These are phyloP conservation scores for Heliamphora pulchella DNA, from an alignment of 179 eudicot genomes.

Conservation along the genomic window DNA sequence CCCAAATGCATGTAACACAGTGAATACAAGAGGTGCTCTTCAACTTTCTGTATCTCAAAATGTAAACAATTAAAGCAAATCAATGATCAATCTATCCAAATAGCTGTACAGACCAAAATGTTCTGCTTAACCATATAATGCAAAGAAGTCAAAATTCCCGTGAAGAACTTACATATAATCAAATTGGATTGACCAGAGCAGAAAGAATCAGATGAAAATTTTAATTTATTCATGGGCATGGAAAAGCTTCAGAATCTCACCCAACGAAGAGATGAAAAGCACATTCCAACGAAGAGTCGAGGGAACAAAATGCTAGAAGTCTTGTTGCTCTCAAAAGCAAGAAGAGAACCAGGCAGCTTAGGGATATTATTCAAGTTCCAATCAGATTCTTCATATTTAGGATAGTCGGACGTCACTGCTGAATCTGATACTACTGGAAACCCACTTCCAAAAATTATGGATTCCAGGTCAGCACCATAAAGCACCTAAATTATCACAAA, in stretches of 20 bases:
- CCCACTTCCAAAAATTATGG: constrained; percentile 29
- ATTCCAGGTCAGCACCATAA: constrained; percentile 37
- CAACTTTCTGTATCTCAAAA: constrained; percentile 40
- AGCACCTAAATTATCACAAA: constrained; percentile 45
- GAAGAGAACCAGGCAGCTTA: constrained; percentile 71
- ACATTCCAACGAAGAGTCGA: constrained; percentile 73
- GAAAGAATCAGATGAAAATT: not conserved
- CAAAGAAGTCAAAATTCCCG: not conserved
- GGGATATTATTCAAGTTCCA: constrained; percentile 63
- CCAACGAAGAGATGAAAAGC: constrained; percentile 82
- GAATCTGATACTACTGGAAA: constrained; percentile 25
- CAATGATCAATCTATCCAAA: constrained; percentile 6
- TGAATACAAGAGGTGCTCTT: constrained; percentile 63
- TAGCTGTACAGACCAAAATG: not conserved
- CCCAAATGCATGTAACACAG: constrained; percentile 57
- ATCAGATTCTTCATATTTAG: constrained; percentile 35
- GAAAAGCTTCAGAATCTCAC: constrained; percentile 37
- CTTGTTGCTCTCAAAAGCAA: constrained; percentile 43
- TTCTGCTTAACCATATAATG: not conserved
- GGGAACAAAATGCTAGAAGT: constrained; percentile 38
- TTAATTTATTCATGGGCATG: not conserved
- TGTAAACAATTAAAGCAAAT: constrained; percentile 11
- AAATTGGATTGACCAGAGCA: not conserved
- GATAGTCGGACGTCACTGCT: constrained; percentile 22
- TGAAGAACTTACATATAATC: not conserved